Conservation (phyloP, 2,329 filamentous ascomycete genomes). For the Cryphonectria nitschkei region DNA sequence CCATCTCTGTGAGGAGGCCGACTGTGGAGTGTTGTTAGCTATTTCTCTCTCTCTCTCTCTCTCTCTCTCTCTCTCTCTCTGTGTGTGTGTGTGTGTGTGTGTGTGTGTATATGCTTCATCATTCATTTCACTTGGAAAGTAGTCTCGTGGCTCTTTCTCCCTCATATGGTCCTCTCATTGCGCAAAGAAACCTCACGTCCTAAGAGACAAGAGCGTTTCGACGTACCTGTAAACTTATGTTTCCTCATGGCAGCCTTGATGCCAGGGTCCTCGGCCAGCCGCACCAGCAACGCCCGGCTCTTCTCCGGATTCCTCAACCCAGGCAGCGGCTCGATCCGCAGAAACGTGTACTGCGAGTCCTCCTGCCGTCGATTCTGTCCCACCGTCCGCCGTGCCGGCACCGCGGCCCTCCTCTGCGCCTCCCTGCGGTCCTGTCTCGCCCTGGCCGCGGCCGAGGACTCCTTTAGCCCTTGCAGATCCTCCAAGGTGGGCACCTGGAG, state of each 20-base stretch:
- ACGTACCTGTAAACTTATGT: constrained; percentile 68
- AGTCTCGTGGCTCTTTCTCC: background rate
- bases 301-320: constrained; percentile 78
- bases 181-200: background rate
- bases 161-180: background rate
- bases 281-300: constrained; percentile 71
- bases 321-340: constrained; percentile 72
- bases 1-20: constrained; percentile 90
- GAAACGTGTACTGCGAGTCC: constrained; percentile 79
- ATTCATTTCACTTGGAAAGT: background rate
- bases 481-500: constrained; percentile 37
- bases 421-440: constrained; percentile 23
- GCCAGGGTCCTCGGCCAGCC: constrained; percentile 80
- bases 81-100: no score
- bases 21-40: constrained; percentile 48
- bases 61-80: no score
- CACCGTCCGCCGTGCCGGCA: constrained; percentile 32
- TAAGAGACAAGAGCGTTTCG: background rate
- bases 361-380: constrained; percentile 44
- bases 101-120: background rate
- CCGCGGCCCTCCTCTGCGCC: constrained; percentile 17
- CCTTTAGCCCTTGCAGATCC: constrained; percentile 34
- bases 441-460: constrained; percentile 28
- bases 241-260: constrained; percentile 82
- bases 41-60: background rate